These are phyloP conservation scores for Aurinia saxatilis DNA, from an alignment of 345 rosid genomes.

Conservation along the genomic window DNA sequence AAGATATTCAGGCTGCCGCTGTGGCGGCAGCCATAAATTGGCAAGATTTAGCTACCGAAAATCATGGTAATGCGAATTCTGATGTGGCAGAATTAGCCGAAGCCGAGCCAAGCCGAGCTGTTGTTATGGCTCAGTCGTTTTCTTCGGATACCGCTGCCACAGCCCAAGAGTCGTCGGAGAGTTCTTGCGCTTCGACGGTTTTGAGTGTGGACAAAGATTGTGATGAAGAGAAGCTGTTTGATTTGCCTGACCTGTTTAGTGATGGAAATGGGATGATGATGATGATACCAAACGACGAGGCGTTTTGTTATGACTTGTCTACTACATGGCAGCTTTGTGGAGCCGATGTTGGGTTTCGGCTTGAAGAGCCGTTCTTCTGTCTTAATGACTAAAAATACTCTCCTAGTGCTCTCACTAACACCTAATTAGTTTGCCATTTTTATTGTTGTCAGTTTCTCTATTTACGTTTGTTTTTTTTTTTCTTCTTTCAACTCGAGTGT, in stretches of 20 bases:
- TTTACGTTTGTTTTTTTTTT: constrained; percentile 5
- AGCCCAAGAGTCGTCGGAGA: constrained; percentile 35
- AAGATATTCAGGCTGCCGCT: constrained; percentile 57
- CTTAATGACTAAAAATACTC: constrained; percentile 30
- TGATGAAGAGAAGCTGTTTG: constrained; percentile 66
- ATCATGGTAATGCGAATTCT: not conserved
- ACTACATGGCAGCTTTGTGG: constrained; percentile 60
- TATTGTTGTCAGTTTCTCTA: not conserved
- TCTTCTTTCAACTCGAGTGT: not conserved
- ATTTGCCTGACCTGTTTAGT: constrained; percentile 72
- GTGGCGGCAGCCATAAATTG: constrained; percentile 47
- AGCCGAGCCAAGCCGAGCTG: constrained; percentile 27
- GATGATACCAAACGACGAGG: constrained; percentile 34
- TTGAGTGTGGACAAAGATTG: constrained; percentile 19
- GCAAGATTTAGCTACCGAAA: constrained; percentile 2
- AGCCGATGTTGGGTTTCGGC: constrained; percentile 49
- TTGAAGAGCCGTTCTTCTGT: constrained; percentile 61
- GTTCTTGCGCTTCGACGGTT: constrained; percentile 26
- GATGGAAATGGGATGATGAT: constrained; percentile 26
- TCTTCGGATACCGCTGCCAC: constrained; percentile 5
- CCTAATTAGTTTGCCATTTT: constrained; percentile 1
- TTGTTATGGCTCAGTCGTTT: constrained; percentile 17
- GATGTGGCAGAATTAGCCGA: constrained; percentile 17
- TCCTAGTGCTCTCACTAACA: constrained; percentile 14
- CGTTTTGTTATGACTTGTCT: constrained; percentile 37